Evolutionary conservation across 106 monocot genomes (phyloP).

Genomic region (Dendrobium officinale): DNA sequence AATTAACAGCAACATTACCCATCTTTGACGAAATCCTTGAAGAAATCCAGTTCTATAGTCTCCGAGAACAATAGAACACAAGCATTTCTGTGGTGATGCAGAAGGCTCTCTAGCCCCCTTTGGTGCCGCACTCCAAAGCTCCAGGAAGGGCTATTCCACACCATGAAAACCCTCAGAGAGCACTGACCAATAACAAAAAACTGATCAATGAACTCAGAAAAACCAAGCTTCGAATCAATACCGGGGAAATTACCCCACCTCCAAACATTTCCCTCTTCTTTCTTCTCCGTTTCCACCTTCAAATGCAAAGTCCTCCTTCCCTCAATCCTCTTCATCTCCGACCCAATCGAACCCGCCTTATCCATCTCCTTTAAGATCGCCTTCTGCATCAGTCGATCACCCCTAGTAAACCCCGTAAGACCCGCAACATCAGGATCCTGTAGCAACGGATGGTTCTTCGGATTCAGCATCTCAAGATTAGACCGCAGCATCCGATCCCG

Average conservation of each 20-base stretch:
- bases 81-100: constrained; percentile 74
- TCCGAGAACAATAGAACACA: constrained; percentile 83
- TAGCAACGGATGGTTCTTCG: constrained; percentile 75
- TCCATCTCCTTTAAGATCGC: constrained; percentile 63
- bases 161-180: constrained; percentile 73
- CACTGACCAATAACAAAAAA: constrained; percentile 44
- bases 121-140: constrained; percentile 71
- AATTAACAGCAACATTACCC: constrained; percentile 38
- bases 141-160: constrained; percentile 95
- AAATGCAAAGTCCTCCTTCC: constrained; percentile 26
- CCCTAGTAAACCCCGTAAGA: constrained; percentile 36
- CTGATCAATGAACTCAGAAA: constrained; percentile 61
- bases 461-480: constrained; percentile 61
- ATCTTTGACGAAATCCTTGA: constrained; percentile 69
- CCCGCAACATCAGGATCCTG: constrained; percentile 77
- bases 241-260: constrained; percentile 85
- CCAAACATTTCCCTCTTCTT: constrained; percentile 11
- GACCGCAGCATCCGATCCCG: constrained; percentile 70
- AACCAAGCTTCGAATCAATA: constrained; percentile 37
- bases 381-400: constrained; percentile 58
- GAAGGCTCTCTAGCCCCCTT: constrained; percentile 76
- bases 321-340: constrained; percentile 16
- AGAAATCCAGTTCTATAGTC: constrained; percentile 83
- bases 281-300: constrained; percentile 7
- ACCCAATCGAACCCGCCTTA: constrained; percentile 6